Percentiles rank a stretch among this genome's conserved stretches.
phyloP scores from a whole-genome alignment of 2,329 filamentous ascomycete genomes.

The Colletotrichum zoysiae region DNA sequence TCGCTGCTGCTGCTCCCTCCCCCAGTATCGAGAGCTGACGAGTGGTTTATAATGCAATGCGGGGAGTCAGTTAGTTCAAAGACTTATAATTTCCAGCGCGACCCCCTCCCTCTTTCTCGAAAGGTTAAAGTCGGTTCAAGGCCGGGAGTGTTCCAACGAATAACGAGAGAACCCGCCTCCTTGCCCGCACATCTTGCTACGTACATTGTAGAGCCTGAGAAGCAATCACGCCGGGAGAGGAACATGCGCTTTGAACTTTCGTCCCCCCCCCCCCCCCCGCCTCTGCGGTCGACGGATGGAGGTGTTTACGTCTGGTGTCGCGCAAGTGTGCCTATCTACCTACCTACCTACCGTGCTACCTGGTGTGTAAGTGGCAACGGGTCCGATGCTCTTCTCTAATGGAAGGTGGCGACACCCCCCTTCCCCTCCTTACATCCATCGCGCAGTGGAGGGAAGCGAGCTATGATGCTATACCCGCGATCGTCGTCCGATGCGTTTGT shows the following conservation, averaged over 20 bases:
- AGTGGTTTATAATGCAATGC: neutral
- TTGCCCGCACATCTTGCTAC: neutral
- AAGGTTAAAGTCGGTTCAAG: neutral
- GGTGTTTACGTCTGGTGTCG: neutral
- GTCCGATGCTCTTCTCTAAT: too few relatives aligned
- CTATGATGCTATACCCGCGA: slow-evolving; percentile 15
- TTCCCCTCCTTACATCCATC: neutral
- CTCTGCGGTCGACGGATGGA: neutral
- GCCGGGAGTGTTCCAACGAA: neutral
- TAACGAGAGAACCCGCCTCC: neutral
- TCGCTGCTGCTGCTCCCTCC: neutral
- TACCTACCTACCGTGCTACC: neutral
- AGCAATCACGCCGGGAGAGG: neutral
- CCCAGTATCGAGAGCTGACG: neutral
- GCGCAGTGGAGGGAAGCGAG: neutral
- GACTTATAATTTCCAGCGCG: neutral
- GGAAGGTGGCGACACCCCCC: neutral
- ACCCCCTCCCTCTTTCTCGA: neutral
- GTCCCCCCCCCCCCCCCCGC: neutral
- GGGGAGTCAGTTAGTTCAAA: neutral
- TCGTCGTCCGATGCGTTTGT: slow-evolving; percentile 28
- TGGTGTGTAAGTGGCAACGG: neutral
- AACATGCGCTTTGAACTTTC: neutral
- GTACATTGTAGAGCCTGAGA: neutral
- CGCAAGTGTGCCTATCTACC: neutral